Base-by-base conservation (phyloP, 371 early-diverging fungal species). In the Vittaforma corneae region DNA sequence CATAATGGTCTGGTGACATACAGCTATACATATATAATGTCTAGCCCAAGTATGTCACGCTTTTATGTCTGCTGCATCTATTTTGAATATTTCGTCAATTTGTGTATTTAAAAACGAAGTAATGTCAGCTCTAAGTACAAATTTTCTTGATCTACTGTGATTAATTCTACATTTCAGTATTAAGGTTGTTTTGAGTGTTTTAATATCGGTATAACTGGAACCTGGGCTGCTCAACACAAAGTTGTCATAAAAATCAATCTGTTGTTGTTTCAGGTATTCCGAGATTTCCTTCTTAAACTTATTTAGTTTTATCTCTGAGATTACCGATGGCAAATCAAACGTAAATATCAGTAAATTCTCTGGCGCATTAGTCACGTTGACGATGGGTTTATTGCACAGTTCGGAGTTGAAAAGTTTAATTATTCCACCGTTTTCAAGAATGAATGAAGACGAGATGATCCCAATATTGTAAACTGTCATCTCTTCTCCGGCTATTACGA, bases 361-460 rank as follows among this genome's bases (percentile, higher is more conserved):
- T 6, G 80, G 80, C 2, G 78, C 77, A 34, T 75, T 54, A 30
- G 80, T 71, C 73, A 80, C 74, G 58, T 80, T 80, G 2, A 80
- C 58, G 6, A 80, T 22, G 18, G 20, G 69, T 50, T 74, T 75
- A 28, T 65, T 67, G 67, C 77, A 72, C 14, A 80, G 61, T 20
- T 66, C 71, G 30, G 70, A 74, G 70, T 80, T 80, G 1, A 77
- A 62, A 52, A 76, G 67, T 48, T 74, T 74, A 14, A 80, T 65
- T 37, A 67, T 76, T n/a, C 78, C 80, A 2, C 80, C 80, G 46
- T 72, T 69, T 20, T 62, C 55, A 1, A 64, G 48, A 14, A 77
- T 34, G 0, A 80, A 72, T 18, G 72, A 72, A 35, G 78, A 74
- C 28, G 59, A 69, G n/a, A 70, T 58, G 1, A 80, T 45, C 6